These are phyloP conservation scores for Fusarium nygamai DNA, from an alignment of 2,329 filamentous ascomycete genomes.

Conservation along the genomic window DNA sequence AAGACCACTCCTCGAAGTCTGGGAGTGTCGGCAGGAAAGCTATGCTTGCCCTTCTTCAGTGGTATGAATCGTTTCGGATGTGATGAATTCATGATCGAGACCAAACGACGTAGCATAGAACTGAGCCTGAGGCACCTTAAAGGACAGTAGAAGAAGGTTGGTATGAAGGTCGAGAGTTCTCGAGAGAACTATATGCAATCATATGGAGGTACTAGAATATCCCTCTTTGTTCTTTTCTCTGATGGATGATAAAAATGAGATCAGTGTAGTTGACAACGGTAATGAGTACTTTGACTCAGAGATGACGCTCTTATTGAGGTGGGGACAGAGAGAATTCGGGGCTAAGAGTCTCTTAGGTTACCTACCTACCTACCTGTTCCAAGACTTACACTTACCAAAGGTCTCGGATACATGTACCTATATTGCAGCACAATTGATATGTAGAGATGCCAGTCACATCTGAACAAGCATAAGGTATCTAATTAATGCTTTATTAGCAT, in stretches of 20 bases:
- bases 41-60: constrained; percentile 52
- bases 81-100: constrained; percentile 55
- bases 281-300: constrained; percentile 28
- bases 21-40: constrained; percentile 50
- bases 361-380: background rate
- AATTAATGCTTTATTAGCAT: background rate
- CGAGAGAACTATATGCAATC: background rate
- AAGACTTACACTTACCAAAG: background rate
- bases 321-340: constrained; percentile 21
- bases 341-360: constrained; percentile 1
- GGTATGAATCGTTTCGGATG: constrained; percentile 65
- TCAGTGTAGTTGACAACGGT: constrained; percentile 4
- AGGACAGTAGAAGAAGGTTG: background rate
- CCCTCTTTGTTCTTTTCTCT: background rate
- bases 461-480: background rate
- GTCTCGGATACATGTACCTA: background rate
- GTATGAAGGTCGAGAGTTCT: background rate
- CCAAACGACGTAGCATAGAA: constrained; percentile 43
- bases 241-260: background rate
- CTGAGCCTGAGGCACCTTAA: background rate
- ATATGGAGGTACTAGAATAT: background rate
- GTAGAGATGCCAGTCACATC: background rate
- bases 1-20: constrained; percentile 75
- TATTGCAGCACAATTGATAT: background rate
- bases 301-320: constrained; percentile 32